phyloP scores from a whole-genome alignment of 208 protist species.

The Leishmania mexicana region DNA sequence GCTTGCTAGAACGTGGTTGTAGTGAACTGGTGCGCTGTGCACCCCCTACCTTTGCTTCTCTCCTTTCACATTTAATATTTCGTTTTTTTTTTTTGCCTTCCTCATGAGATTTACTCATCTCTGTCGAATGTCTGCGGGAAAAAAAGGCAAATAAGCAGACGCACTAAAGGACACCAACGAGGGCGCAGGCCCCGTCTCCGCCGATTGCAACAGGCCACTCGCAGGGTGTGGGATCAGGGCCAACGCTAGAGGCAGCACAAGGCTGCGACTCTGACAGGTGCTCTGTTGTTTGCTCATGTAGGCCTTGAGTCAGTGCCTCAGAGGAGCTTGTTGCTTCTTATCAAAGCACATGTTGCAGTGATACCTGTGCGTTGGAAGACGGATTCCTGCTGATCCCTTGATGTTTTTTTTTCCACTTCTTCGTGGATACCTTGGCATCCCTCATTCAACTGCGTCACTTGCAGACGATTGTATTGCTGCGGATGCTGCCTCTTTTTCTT shows the following conservation, averaged over 20 bases:
- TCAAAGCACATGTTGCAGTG: background rate
- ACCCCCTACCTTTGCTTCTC: background rate
- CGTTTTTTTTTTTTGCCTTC: background rate
- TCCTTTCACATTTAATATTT: background rate
- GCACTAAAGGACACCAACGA: background rate
- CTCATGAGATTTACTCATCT: background rate
- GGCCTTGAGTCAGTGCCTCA: background rate
- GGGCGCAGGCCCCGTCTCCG: background rate
- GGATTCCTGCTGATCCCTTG: background rate
- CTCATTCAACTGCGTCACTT: background rate
- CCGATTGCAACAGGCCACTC: background rate
- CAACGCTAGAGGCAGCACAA: background rate
- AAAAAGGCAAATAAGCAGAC: background rate
- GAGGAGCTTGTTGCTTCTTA: background rate
- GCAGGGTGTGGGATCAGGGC: background rate
- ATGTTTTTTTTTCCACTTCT: background rate
- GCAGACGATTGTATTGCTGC: background rate
- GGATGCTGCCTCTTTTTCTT: slow-evolving; percentile 1
- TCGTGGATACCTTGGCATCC: background rate
- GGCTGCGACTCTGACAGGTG: background rate
- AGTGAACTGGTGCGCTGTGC: background rate
- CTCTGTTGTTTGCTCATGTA: background rate
- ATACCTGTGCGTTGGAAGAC: background rate
- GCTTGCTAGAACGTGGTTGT: background rate
- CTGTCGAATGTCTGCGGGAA: background rate